Evolutionary conservation across 2,329 filamentous ascomycete species (phyloP), one percentile per base, ranked within the genome.

Genomic region (Fusarium pseudoanthophilum): DNA sequence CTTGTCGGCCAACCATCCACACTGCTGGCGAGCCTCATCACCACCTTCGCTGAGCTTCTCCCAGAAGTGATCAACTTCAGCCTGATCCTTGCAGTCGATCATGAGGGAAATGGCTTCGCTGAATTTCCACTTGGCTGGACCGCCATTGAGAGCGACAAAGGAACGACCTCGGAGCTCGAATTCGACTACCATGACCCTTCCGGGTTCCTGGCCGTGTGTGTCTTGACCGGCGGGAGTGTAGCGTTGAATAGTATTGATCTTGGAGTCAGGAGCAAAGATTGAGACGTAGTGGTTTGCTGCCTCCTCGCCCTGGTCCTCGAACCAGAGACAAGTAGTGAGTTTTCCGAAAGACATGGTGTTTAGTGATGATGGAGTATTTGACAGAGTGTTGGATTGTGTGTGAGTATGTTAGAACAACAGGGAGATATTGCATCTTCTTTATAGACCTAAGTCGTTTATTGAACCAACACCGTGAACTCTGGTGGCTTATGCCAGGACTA

Each of bases 41-140:
- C 82, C 84, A 7, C 82, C 84, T 55, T 83, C 82, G 14, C 78
- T 68, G 32, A 87, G 79, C 77, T 80, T 83, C 18, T 79, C 80
- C 84, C 84, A 87, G 75, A 83, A 86, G 70, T 85, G 80, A 65
- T 87, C 85, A 28, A 87, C 79, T 73, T 87, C 85, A 1, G 76
- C 82, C 77, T 87, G 85, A 74, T 83, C 78, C 48, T 82, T 80
- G 79, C 85, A 86, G 53, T 82, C 78, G 74, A 87, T 79, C 75
- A 83, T 81, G 75, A 87, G 82, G 2, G 83, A 85, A 26, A 85
- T 74, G 40, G 85, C 83, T 37, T 81, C 80, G 71, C 65, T 84
- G 75, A 83, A 83, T 28, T 80, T 79, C 79, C 82, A 83, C 6
- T 79, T 64, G 8, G 68, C 67, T n/a, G 82, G 80, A 3, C 84